Conservation (phyloP, 495 filamentous ascomycete species). For the Penicillium desertorum region DNA sequence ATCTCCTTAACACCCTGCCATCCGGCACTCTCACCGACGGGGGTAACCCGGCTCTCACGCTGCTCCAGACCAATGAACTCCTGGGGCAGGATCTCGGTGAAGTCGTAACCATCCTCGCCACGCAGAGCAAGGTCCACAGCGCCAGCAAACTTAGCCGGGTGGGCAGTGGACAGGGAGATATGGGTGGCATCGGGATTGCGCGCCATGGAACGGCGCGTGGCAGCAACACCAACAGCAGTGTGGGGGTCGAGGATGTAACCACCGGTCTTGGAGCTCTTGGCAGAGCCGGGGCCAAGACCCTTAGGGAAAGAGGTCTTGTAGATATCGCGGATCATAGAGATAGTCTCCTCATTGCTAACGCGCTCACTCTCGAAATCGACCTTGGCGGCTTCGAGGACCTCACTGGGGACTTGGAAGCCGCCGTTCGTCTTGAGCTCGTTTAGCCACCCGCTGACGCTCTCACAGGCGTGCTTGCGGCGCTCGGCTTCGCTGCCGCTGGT, state of each 20-base stretch:
- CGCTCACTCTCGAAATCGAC: conserved; percentile 77
- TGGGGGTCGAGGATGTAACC: conserved; percentile 83
- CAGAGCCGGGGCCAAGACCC: conserved; percentile 30
- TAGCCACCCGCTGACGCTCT: conserved; percentile 72
- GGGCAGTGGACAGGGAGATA: conserved; percentile 85
- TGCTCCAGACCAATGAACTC: conserved; percentile 69
- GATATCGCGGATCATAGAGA: conserved; percentile 66
- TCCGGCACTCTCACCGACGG: conserved; percentile 15
- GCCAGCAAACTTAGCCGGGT: conserved; percentile 87
- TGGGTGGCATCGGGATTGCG: conserved; percentile 52
- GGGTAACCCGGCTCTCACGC: background rate
- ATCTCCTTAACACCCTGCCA: conserved; percentile 44
- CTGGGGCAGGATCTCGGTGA: conserved; percentile 63
- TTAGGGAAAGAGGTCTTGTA: conserved; percentile 52
- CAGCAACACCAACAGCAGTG: conserved; percentile 80
- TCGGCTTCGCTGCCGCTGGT: conserved; percentile 41
- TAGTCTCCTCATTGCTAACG: conserved; percentile 74
- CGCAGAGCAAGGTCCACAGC: conserved; percentile 76
- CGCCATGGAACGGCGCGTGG: conserved; percentile 62
- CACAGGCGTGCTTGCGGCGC: conserved; percentile 40
- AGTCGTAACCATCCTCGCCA: conserved; percentile 64
- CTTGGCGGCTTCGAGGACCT: conserved; percentile 63
- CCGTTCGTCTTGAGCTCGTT: conserved; percentile 71
- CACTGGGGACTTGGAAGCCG: conserved; percentile 71
- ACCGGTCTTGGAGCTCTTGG: conserved; percentile 36